Percentiles rank a stretch among this genome's conserved stretches.
phyloP scores from a whole-genome alignment of 257 asterid genomes.

The Nicotiana attenuata region DNA sequence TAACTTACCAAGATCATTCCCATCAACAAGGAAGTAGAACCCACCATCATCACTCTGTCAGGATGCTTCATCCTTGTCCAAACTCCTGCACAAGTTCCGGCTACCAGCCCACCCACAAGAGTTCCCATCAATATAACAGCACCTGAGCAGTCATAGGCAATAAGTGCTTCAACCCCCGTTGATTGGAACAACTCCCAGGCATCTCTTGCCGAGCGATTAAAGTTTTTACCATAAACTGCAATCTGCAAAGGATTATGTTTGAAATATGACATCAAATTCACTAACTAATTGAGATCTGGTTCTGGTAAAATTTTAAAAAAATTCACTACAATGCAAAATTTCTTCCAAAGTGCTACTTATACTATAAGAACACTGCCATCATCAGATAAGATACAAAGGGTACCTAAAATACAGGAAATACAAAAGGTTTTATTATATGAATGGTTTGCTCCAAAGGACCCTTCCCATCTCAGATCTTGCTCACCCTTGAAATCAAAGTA shows the following conservation, averaged over 20 bases:
- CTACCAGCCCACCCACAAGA: slow-evolving; percentile 72
- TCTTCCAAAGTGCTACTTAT: neutral
- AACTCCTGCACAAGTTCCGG: slow-evolving; percentile 79
- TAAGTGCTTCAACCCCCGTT: slow-evolving; percentile 90
- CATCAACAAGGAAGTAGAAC: slow-evolving; percentile 88
- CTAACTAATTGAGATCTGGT: neutral
- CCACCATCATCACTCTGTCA: slow-evolving; percentile 77
- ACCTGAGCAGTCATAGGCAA: slow-evolving; percentile 95
- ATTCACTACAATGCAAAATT: neutral
- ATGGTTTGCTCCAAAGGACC: neutral
- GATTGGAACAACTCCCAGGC: slow-evolving; percentile 99
- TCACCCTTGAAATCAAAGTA: neutral
- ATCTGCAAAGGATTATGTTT: slow-evolving; percentile 42
- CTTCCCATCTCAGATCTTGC: neutral
- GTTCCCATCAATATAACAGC: slow-evolving; percentile 93
- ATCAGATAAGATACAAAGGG: neutral
- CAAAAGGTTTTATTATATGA: neutral
- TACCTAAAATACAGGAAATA: neutral
- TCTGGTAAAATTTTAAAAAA: neutral
- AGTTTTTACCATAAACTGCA: slow-evolving; percentile 90
- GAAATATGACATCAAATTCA: neutral
- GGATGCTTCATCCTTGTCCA: slow-evolving; percentile 79
- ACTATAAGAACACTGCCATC: neutral
- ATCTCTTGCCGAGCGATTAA: slow-evolving; percentile 91
- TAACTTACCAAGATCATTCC: slow-evolving; percentile 90